phyloP scores from a whole-genome alignment of 163 green algal genomes.

The Scenedesmus sp. region DNA sequence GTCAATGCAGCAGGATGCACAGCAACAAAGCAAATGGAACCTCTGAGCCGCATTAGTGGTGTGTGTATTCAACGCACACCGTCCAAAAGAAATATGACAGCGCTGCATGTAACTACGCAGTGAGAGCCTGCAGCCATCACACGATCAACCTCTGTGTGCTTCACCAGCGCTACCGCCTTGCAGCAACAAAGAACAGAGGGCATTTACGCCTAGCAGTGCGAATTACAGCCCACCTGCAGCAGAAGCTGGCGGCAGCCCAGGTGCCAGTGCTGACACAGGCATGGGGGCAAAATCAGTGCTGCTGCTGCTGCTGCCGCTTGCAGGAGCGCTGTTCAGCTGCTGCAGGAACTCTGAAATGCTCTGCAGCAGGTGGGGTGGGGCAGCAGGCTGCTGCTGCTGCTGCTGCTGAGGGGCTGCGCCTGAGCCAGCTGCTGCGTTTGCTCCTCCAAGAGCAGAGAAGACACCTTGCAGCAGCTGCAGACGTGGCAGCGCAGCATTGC shows the following conservation, averaged over 20 bases:
- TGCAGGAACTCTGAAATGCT: slow-evolving; percentile 38
- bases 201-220: background rate
- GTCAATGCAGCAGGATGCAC: background rate
- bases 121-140: background rate
- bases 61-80: no score
- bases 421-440: background rate
- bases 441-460: slow-evolving; percentile 35
- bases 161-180: no score
- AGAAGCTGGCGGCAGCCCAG: background rate
- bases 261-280: slow-evolving; percentile 33
- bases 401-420: slow-evolving; percentile 14
- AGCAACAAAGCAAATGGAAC: no score
- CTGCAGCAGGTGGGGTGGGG: slow-evolving; percentile 33
- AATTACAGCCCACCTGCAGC: background rate
- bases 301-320: background rate
- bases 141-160: background rate
- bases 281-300: slow-evolving; percentile 8
- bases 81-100: background rate
- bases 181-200: no score
- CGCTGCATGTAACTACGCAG: background rate
- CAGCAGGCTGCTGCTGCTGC: slow-evolving; percentile 13
- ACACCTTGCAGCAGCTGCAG: slow-evolving; percentile 49
- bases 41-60: no score
- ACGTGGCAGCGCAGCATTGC: background rate
- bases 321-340: slow-evolving; percentile 1